A percentile compares a stretch with the other conserved stretches of the same genome.
phyloP scores from a whole-genome alignment of 1,284 basidiomycete genomes.

The Exsudoporus floridanus region DNA sequence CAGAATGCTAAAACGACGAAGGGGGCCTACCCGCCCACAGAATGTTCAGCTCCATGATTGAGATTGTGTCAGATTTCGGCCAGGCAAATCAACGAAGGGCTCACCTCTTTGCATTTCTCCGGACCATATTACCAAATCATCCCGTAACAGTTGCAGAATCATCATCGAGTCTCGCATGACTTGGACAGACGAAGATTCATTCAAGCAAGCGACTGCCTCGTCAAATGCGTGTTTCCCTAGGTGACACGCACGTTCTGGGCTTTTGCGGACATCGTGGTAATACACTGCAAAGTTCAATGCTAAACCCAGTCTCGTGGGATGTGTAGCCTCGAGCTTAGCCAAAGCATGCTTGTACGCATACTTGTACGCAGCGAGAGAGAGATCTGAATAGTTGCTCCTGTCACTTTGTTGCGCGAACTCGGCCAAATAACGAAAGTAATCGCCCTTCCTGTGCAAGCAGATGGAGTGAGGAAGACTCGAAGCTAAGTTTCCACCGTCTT shows the following conservation, averaged over 20 bases:
- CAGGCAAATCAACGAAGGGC: conserved; percentile 9
- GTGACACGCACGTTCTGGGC: conserved; percentile 89
- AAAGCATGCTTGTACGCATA: conserved; percentile 65
- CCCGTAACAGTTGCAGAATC: conserved; percentile 63
- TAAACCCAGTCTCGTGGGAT: conserved; percentile 80
- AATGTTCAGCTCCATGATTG: conserved; percentile 25
- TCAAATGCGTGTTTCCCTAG: conserved; percentile 78
- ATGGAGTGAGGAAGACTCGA: conserved; percentile 12
- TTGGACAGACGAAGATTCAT: conserved; percentile 41
- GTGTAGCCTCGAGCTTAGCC: conserved; percentile 54
- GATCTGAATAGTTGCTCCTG: conserved; percentile 46
- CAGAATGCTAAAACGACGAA: neutral
- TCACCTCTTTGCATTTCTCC: conserved; percentile 51
- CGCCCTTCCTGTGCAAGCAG: conserved; percentile 53
- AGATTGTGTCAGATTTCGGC: conserved; percentile 14
- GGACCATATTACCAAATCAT: conserved; percentile 66
- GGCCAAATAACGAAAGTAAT: conserved; percentile 69
- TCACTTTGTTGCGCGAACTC: conserved; percentile 58
- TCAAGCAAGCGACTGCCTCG: conserved; percentile 56
- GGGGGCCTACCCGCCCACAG: conserved; percentile 14
- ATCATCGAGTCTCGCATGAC: conserved; percentile 61
- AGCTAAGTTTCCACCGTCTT: neutral
- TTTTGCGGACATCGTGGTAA: conserved; percentile 93
- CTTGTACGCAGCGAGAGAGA: conserved; percentile 64
- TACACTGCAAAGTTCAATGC: conserved; percentile 97